Evolutionary conservation across 441 rosid species (phyloP).

Genomic region (Macaranga tanarius): DNA sequence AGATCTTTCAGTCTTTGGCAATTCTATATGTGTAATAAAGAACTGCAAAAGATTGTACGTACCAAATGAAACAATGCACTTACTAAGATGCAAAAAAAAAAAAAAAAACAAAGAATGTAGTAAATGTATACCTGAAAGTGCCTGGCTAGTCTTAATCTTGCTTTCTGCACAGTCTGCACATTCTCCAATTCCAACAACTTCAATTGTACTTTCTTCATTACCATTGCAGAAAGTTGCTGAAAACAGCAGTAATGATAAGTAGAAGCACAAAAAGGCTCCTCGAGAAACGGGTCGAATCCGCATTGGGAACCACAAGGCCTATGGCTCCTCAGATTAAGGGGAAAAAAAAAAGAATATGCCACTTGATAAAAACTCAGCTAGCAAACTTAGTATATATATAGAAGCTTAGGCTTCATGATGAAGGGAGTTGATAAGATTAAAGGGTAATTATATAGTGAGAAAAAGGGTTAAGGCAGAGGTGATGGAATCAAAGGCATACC

Average conservation of each 20-base stretch:
- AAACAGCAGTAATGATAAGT: conserved; percentile 28
- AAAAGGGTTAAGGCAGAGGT: background rate
- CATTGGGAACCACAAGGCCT: conserved; percentile 43
- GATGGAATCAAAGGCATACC: conserved; percentile 16
- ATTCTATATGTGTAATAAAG: background rate
- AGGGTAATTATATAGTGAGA: conserved; percentile 33
- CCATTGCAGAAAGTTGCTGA: conserved; percentile 34
- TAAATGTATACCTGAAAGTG: conserved; percentile 49
- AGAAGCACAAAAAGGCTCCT: conserved; percentile 48
- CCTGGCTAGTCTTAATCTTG: conserved; percentile 43
- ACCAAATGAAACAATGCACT: too few species aligned
- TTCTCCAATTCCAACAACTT: conserved; percentile 55
- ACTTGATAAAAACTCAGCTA: background rate
- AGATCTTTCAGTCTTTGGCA: too few species aligned
- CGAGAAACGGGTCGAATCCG: conserved; percentile 37
- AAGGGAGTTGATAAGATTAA: background rate
- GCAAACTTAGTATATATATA: background rate
- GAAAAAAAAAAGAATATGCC: background rate
- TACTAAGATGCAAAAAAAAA: background rate
- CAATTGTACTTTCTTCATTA: conserved; percentile 24
- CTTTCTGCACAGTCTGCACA: conserved; percentile 58
- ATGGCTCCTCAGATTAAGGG: background rate
- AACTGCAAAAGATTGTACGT: background rate
- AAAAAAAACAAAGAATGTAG: background rate
- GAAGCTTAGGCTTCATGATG: conserved; percentile 1